Percentiles rank a stretch among this genome's conserved stretches.
Conservation (phyloP, 2,329 filamentous ascomycete species). For the Ophiocordyceps polyrhachis-furcata region DNA sequence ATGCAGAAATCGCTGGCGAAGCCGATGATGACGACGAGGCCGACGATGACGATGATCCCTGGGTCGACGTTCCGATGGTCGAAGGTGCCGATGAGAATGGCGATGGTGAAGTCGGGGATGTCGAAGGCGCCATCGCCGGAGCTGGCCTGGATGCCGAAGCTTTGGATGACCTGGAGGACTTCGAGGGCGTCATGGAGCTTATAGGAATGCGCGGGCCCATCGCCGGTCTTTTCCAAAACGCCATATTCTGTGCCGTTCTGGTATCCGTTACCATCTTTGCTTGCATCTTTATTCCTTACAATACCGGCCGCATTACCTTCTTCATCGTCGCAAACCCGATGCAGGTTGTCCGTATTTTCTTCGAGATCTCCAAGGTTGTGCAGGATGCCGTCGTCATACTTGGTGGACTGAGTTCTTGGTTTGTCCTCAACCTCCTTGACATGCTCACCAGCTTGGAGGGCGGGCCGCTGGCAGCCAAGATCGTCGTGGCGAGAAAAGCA, state of each 20-base stretch:
- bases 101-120: conserved; percentile 26
- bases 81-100: conserved; percentile 19
- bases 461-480: conserved; percentile 10
- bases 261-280: conserved; percentile 72
- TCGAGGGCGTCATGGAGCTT: conserved; percentile 89
- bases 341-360: conserved; percentile 53
- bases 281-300: conserved; percentile 81
- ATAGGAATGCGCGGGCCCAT: conserved; percentile 92
- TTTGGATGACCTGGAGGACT: conserved; percentile 74
- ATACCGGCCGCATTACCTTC: conserved; percentile 70
- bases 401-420: conserved; percentile 33
- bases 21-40: conserved; percentile 16
- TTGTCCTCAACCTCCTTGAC: conserved; percentile 19
- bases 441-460: conserved; percentile 17
- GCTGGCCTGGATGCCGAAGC: conserved; percentile 57
- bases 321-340: conserved; percentile 65
- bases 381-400: conserved; percentile 57
- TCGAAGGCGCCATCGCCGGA: conserved; percentile 23
- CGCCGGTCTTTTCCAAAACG: conserved; percentile 80
- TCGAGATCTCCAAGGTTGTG: conserved; percentile 56
- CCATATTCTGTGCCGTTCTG: conserved; percentile 79
- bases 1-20: conserved; percentile 18
- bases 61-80: conserved; percentile 7
- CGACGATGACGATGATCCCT: conserved; percentile 33
- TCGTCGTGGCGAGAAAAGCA: conserved; percentile 16